Evolutionary conservation across 441 rosid genomes (phyloP).

Genomic region (Manihot esculenta): DNA sequence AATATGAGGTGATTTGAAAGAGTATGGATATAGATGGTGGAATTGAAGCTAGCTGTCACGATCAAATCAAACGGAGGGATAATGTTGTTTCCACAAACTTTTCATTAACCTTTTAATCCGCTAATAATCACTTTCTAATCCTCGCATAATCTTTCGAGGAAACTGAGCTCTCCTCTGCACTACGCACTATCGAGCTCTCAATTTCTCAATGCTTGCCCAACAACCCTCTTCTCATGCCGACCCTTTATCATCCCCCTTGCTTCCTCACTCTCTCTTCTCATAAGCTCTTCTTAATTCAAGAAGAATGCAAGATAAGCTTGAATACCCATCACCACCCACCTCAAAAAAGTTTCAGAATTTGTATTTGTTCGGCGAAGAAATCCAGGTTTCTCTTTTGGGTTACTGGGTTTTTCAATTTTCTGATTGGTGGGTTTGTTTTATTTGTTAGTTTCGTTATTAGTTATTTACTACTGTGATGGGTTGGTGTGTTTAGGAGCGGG

Average conservation of each 20-base stretch:
- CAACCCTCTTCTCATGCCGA: conserved; percentile 39
- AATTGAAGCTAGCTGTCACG: too few relatives aligned
- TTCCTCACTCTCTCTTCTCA: conserved; percentile 29
- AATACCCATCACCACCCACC: conserved; percentile 18
- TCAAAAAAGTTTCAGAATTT: conserved; percentile 32
- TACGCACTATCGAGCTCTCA: neutral
- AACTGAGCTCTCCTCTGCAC: neutral
- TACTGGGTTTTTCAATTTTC: neutral
- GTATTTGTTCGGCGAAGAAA: conserved; percentile 43
- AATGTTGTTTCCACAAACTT: too few relatives aligned
- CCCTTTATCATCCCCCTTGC: conserved; percentile 26
- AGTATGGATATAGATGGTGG: too few relatives aligned
- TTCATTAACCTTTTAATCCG: neutral
- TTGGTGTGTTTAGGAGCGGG: conserved; percentile 36
- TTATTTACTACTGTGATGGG: conserved; percentile 5
- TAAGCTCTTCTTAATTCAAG: conserved; percentile 20
- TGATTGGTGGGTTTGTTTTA: neutral
- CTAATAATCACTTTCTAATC: neutral
- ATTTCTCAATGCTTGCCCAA: neutral
- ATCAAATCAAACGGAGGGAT: too few relatives aligned
- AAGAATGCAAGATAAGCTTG: neutral
- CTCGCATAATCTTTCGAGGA: neutral
- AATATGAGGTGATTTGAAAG: too few relatives aligned
- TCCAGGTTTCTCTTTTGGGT: conserved; percentile 40
- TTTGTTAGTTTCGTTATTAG: neutral